Evolutionary conservation across 768 basidiomycete genomes (phyloP), one percentile per base, ranked within the genome.

Genomic region (Trametes sanguinea): DNA sequence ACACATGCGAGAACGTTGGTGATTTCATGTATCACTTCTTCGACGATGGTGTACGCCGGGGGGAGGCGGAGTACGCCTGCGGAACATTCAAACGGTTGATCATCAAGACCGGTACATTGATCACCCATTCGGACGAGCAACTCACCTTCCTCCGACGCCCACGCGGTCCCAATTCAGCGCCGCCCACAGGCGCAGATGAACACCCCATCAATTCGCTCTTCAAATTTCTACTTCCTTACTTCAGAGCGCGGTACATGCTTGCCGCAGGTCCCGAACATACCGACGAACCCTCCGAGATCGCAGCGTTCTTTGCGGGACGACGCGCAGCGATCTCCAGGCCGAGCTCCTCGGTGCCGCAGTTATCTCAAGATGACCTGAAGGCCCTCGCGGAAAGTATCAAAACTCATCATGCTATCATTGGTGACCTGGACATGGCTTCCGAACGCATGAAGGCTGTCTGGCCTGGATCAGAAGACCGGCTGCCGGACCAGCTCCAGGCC

Each of bases 1-100:
- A 62, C 48, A 57, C 50, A 33, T 56, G 39, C 42, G 7, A 30
- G 6, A 6, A 51, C 40, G 50, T 62, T 11, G 22, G 17, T 0
- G 4, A 33, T 8, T 56, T 62, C 48, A 45, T 62, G 33, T 6
- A 51, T 48, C 13, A 1, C 0, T 51, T 45, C 54, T 62, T 56
- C 42, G 48, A 62, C 17, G 32, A 27, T 30, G 16, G 16, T 16
- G 27, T 16, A 11, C 1, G 46, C 11, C 10, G 46, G 27, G 17
- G 6, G 22, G 22, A 22, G 22, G 11, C 10, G 3, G 22, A 29
- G 27, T 47, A 47, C 27, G 27, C 46, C 0, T 47, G 46, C 27
- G n/a, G 17, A n/a, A 0, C 11, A 8, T 10, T 29, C 17, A 47
- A 47, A 27, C 3, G 22, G 27, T 29, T 27, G 5, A 17, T 29